These are phyloP conservation scores for Camelina neglecta DNA, from an alignment of 345 rosid species.

Conservation along the genomic window DNA sequence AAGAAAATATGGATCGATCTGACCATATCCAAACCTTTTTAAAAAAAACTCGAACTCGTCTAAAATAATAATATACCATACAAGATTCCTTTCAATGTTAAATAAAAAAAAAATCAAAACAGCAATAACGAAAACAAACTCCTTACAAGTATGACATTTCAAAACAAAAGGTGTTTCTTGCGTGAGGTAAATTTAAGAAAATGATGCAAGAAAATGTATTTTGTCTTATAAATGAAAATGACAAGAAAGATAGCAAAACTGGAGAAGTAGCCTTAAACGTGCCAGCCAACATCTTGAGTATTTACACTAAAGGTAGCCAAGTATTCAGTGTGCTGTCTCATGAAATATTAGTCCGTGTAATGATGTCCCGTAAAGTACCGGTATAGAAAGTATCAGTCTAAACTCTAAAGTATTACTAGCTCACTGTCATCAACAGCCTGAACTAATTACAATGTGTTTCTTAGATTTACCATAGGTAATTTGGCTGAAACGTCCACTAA, in stretches of 20 bases:
- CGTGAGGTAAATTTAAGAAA: neutral
- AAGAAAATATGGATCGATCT: neutral
- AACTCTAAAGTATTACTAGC: neutral
- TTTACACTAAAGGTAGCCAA: neutral
- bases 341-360: conserved; percentile 12
- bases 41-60: neutral
- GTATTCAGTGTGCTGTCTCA: conserved; percentile 15
- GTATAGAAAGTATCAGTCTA: neutral
- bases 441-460: neutral
- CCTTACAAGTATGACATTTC: neutral
- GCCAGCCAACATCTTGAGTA: conserved; percentile 9
- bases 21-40: neutral
- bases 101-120: neutral
- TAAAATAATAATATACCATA: no score
- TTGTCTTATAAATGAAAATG: neutral
- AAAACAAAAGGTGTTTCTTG: neutral
- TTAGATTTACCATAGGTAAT: neutral
- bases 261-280: conserved; percentile 12
- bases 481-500: neutral
- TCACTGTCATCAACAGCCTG: neutral
- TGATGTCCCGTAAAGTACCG: conserved; percentile 10
- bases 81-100: neutral
- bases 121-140: conserved; percentile 1
- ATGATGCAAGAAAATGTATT: neutral
- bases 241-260: conserved; percentile 10